phyloP scores from a whole-genome alignment of 2,329 filamentous ascomycete species.

The Emmonsia crescens region DNA sequence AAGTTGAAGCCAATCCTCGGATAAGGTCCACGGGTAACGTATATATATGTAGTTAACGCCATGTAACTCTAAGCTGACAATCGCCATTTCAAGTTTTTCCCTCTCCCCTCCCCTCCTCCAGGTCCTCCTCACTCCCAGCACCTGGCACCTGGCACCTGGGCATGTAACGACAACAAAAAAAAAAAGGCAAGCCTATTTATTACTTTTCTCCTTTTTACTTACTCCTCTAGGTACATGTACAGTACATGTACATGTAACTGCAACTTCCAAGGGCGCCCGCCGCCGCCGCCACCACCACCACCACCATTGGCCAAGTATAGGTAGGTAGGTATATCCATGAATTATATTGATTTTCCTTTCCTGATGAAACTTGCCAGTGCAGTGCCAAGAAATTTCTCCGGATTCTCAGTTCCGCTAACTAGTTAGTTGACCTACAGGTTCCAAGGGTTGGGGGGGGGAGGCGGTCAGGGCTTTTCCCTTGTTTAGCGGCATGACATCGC shows the following conservation, averaged over 20 bases:
- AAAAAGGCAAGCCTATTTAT: too few relatives aligned
- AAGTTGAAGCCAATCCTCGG: too few relatives aligned
- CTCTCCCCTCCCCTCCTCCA: not conserved
- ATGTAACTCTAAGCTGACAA: slow-evolving; percentile 1
- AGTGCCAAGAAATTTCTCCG: not conserved
- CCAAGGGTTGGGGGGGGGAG: not conserved
- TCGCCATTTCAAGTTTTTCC: not conserved
- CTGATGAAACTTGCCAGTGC: too few relatives aligned
- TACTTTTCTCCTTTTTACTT: too few relatives aligned
- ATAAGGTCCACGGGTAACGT: too few relatives aligned
- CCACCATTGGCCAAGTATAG: too few relatives aligned
- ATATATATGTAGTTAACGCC: not conserved
- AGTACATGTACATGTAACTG: too few relatives aligned
- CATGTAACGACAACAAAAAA: not conserved
- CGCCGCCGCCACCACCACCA: too few relatives aligned
- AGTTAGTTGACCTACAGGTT: not conserved
- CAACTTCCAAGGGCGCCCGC: too few relatives aligned
- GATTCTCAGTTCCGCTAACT: not conserved
- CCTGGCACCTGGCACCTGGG: not conserved
- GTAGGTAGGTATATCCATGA: too few relatives aligned
- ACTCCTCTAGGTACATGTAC: too few relatives aligned
- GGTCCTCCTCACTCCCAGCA: not conserved
- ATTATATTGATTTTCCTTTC: too few relatives aligned
- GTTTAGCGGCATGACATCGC: not conserved
- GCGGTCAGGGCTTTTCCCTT: not conserved